A percentile compares a stretch with the other conserved stretches of the same genome.
phyloP scores from a whole-genome alignment of 2,329 filamentous ascomycete genomes.

The Cryphonectria naterciae region DNA sequence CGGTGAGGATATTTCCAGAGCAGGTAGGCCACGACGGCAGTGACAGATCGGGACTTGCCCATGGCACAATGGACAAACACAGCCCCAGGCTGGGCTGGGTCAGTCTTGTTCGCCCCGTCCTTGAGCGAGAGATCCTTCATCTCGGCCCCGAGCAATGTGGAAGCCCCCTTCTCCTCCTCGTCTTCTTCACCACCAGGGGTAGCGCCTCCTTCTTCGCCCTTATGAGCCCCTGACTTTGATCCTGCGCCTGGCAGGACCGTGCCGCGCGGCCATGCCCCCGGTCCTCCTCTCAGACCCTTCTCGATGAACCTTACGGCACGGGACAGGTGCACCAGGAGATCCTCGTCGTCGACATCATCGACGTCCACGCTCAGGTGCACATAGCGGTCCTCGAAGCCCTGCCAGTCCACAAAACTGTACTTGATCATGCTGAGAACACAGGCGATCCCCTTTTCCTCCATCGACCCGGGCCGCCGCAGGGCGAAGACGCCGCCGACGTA shows the following conservation, averaged over 20 bases:
- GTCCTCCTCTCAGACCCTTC: constrained; percentile 57
- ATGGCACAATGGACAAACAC: constrained; percentile 79
- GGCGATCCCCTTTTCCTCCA: constrained; percentile 77
- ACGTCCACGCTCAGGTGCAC: constrained; percentile 80
- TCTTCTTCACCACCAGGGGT: neutral
- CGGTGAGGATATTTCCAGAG: constrained; percentile 67
- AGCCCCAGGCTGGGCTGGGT: constrained; percentile 39
- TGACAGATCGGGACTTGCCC: constrained; percentile 92
- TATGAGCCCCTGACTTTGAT: neutral
- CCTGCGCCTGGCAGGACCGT: constrained; percentile 18
- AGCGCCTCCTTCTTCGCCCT: neutral
- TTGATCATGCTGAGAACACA: constrained; percentile 83
- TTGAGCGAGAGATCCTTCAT: constrained; percentile 13
- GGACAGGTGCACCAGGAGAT: constrained; percentile 81
- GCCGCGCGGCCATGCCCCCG: constrained; percentile 10
- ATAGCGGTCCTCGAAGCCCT: constrained; percentile 59
- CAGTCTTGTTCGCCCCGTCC: constrained; percentile 24
- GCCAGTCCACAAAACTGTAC: constrained; percentile 46
- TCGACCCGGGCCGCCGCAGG: constrained; percentile 70
- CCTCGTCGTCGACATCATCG: constrained; percentile 88
- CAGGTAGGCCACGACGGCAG: constrained; percentile 82
- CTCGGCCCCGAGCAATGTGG: constrained; percentile 6
- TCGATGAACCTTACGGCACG: constrained; percentile 83
- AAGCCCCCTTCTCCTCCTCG: neutral
- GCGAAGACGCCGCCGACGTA: constrained; percentile 68